Evolutionary conservation across 352 stramenopile genomes (phyloP), one percentile per base, ranked within the genome.

Genomic region (Globisporangium uncinulatum): DNA sequence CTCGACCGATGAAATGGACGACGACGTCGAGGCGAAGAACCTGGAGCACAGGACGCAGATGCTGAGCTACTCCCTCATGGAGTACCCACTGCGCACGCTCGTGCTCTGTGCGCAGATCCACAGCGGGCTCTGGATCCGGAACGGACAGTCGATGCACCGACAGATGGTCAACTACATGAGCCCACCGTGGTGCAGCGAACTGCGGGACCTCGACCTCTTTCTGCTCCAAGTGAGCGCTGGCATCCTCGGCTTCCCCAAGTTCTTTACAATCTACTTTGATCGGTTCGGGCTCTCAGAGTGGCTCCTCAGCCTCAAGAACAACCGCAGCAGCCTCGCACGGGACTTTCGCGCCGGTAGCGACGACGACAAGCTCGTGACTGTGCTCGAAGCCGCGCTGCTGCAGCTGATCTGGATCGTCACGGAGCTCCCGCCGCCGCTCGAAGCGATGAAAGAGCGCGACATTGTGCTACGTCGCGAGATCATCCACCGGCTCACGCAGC

Each of bases 401-500:
- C 72, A 93, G 60, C 55, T 97, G 19, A 87, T 94, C 52, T 93
- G 86, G 81, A 80, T 96, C 45, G 62, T 89, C 11, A 96, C 87
- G 1, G 87, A 97, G 63, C 58, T 96, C 5, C 88, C 83, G 8
- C 74, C 79, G 3, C 76, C 81, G 4, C 65, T 82, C 15, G 67
- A 85, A 34, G 73, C 70, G 15, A 87, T 91, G 53, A 67, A 90
- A 41, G 64, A 76, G 36, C 64, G 63, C 36, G 82, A 87, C 39
- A 77, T 67, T 15, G 77, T 86, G 34, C 71, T 97, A 37, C 80
- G 87, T 9, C 74, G 90, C 19, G 87, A 97, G 56, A 78, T 97
- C 48, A 76, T 97, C 4, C 90, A 97, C 66, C 73, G 83, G 1
- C 56, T 97, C 24, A 79, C 76, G 17, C 71, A 88, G 54, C 71